Base-by-base conservation (phyloP, 1,284 basidiomycete genomes). In the Chalciporus sp. region DNA sequence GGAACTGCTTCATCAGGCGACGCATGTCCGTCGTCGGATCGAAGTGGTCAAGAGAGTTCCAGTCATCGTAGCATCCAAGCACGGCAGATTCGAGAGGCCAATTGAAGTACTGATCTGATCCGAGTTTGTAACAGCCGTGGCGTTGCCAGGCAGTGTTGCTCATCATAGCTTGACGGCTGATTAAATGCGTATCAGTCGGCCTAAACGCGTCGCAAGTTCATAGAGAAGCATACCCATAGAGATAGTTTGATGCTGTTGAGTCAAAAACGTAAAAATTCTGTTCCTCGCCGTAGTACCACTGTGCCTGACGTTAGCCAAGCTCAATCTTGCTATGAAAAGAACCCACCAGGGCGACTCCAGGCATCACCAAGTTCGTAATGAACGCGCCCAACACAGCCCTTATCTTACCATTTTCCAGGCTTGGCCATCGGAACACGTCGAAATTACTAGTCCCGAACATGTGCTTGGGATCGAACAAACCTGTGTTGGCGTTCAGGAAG, bases 391-490 rank as follows among this genome's bases (percentile, higher is more conserved):
- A 70, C 6, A 81, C 86, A 58, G 86, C 86, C 60, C 81, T 82
- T 61, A 90, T 83, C 0, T 86, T 89, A 17, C 94, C 94, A 64
- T 92, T 91, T 60, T 87, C 82, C 64, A 95, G 69, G 72, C 87
- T 85, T 2, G 92, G 92, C 94, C 94, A 96, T 56, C 94, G 82
- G 79, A 90, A 95, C 14, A 95, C 83, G 76, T 96, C 94, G 74
- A 95, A 95, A 69, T 96, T 96, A 65, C 88, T 90, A 16, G 88
- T 86, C 42, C 94, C 94, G 67, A 81, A 94, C 88, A 94, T 85
- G 73, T 96, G 94, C 55, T 81, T 77, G 2, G 94, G 93, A 68
- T 96, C 94, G 40, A 93, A 72, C 5, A 67, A 19, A 56, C 85
- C 85, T 0, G 78, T 86, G 40, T 76, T 71, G 5, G 87, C 72